Conservation (phyloP, 805 yeast genomes). For the Wickerhamomyces bovis region DNA sequence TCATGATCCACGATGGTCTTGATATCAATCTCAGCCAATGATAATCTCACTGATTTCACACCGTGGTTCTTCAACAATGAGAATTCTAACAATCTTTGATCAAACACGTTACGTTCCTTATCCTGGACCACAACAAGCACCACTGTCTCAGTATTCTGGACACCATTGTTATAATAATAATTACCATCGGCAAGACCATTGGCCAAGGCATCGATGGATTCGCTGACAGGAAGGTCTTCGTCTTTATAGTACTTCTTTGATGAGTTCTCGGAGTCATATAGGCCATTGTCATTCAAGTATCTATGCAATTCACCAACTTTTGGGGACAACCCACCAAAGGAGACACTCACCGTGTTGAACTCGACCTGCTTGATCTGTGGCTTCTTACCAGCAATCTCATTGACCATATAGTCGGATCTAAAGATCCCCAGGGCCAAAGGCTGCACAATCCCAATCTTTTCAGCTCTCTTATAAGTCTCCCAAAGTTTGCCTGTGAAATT, state of each 20-base stretch:
- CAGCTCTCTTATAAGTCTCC: slow-evolving; percentile 48
- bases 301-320: slow-evolving; percentile 74
- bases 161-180: slow-evolving; percentile 39
- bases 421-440: slow-evolving; percentile 75
- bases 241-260: slow-evolving; percentile 38
- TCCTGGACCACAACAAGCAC: slow-evolving; percentile 80
- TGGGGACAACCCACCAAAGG: slow-evolving; percentile 86
- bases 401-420: slow-evolving; percentile 84
- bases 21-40: slow-evolving; percentile 51
- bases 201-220: slow-evolving; percentile 57
- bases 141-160: slow-evolving; percentile 34
- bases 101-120: slow-evolving; percentile 82
- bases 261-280: slow-evolving; percentile 39
- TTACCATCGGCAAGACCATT: slow-evolving; percentile 66
- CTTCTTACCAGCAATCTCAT: slow-evolving; percentile 36
- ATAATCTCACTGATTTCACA: slow-evolving; percentile 58
- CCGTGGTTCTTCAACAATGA: slow-evolving; percentile 50
- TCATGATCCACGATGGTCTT: slow-evolving; percentile 34
- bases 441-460: slow-evolving; percentile 47
- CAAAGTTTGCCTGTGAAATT: slow-evolving; percentile 81
- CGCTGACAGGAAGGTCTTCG: slow-evolving; percentile 56
- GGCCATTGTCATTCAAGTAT: slow-evolving; percentile 53
- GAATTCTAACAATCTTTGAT: slow-evolving; percentile 82
- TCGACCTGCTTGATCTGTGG: slow-evolving; percentile 82
- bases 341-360: slow-evolving; percentile 91